phyloP scores from a whole-genome alignment of 352 stramenopile genomes.

The Pythium scleroteichum region DNA sequence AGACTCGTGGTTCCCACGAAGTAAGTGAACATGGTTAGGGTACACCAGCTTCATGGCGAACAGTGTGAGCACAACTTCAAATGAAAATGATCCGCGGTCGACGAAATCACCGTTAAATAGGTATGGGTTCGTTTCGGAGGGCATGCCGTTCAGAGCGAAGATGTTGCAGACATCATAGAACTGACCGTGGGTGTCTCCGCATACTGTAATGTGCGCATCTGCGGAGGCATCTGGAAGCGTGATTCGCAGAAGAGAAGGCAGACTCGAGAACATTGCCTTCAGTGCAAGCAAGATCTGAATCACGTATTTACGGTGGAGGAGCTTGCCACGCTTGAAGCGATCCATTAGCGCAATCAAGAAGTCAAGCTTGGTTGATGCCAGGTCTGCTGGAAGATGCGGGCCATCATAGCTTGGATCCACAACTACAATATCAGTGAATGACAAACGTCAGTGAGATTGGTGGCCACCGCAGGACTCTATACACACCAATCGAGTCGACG shows the following conservation, averaged over 20 bases:
- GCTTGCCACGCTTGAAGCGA: slow-evolving; percentile 96
- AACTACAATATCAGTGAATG: slow-evolving; percentile 30
- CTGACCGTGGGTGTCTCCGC: slow-evolving; percentile 99
- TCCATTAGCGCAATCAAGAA: slow-evolving; percentile 94
- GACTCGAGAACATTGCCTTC: slow-evolving; percentile 88
- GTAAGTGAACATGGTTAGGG: slow-evolving; percentile 92
- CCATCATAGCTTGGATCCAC: slow-evolving; percentile 84
- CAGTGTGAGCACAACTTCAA: slow-evolving; percentile 98
- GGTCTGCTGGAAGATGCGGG: slow-evolving; percentile 62
- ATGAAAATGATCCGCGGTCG: slow-evolving; percentile 97
- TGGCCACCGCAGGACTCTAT: neutral
- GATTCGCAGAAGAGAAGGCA: slow-evolving; percentile 92
- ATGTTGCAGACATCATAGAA: slow-evolving; percentile 99
- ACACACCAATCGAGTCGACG: slow-evolving; percentile 71
- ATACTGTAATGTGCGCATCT: slow-evolving; percentile 93
- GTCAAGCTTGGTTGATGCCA: slow-evolving; percentile 59
- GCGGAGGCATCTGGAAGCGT: slow-evolving; percentile 44
- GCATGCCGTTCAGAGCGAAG: slow-evolving; percentile 97
- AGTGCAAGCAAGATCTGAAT: slow-evolving; percentile 94
- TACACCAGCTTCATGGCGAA: slow-evolving; percentile 97
- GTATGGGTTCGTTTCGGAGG: slow-evolving; percentile 95
- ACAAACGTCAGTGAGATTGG: too few species aligned
- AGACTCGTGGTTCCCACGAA: slow-evolving; percentile 98
- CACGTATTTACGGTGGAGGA: slow-evolving; percentile 98
- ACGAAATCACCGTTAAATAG: slow-evolving; percentile 99